Conservation (phyloP, 352 stramenopile genomes). For the Thraustochytrium striatum region DNA sequence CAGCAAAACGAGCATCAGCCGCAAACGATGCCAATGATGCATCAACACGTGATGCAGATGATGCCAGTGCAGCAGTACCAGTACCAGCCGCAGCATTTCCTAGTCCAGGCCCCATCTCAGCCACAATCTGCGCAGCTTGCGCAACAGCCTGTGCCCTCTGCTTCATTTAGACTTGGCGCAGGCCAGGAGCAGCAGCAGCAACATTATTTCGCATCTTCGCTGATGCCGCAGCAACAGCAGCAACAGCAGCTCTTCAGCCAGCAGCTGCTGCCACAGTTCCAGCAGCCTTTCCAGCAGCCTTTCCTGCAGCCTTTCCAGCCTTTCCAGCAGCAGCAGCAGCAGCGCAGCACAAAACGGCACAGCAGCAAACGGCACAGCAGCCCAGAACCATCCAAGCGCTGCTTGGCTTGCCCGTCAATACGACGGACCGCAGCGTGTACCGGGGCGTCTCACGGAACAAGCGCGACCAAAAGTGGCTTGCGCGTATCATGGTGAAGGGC, state of each 20-base stretch:
- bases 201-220: too few species aligned
- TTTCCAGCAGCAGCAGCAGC: neutral
- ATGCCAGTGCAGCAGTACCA: neutral
- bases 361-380: neutral
- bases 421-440: slow-evolving; percentile 14
- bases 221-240: too few species aligned
- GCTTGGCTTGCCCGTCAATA: slow-evolving; percentile 2
- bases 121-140: too few species aligned
- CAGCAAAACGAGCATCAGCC: neutral
- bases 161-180: too few species aligned
- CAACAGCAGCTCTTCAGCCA: too few species aligned
- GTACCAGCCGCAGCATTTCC: neutral
- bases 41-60: neutral
- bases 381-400: neutral
- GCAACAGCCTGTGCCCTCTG: too few species aligned
- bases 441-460: slow-evolving; percentile 43
- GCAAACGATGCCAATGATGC: neutral
- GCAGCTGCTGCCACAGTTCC: neutral
- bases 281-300: neutral
- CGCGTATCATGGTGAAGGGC: slow-evolving; percentile 37
- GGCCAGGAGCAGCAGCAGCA: too few species aligned
- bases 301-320: neutral
- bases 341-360: neutral
- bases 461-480: slow-evolving; percentile 44
- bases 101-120: too few species aligned